Base-by-base conservation (phyloP, 805 yeast genomes). In the Candida hispaniensis region DNA sequence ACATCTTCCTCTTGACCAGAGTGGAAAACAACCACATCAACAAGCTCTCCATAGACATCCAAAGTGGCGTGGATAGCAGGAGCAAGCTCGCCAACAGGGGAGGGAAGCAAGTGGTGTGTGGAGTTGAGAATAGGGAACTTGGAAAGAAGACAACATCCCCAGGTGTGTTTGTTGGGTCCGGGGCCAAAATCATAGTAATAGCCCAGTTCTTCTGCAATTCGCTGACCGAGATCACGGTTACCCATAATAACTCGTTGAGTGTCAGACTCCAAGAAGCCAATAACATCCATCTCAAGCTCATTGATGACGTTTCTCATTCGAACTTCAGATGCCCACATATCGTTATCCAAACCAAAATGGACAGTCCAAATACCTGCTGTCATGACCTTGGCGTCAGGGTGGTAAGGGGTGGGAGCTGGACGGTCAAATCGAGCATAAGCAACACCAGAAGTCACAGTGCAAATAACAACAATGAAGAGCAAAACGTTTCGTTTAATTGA, bases 351-450 rank as follows among this genome's bases (percentile, higher is more conserved):
- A 14, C 96, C 98, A 54, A 91, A 91, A 60, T 91, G 98, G 44
- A 91, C 77, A 14, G 97, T 88, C 98, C 98, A 91, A 42, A 91
- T 86, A 54, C 97, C 98, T 2, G 96, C 86, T 1, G 95, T 85
- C 48, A 91, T 70, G 4, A 81, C 55, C 46, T 75, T 70, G 2
- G 81, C 67, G n/a, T 66, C 66, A 9, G 83, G 75, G 47, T 75
- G 79, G 47, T 71, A 68, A 7, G 91, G 85, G 38, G 56, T 55
- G 9, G 86, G 85, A 18, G 73, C 74, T 10, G 58, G 60, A 39
- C 73, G 64, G 46, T 73, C 72, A 52, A 74, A 64, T 39, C 85
- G 64, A 24, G 64, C 51, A 39, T 73, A 66, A 8, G 75, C 66
- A 34, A 79, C 64, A 8, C 72, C 47, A 3, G 71, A 61, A 4